These are phyloP conservation scores for Aulographum hederae DNA, from an alignment of 2,329 filamentous ascomycete species.

Conservation along the genomic window DNA sequence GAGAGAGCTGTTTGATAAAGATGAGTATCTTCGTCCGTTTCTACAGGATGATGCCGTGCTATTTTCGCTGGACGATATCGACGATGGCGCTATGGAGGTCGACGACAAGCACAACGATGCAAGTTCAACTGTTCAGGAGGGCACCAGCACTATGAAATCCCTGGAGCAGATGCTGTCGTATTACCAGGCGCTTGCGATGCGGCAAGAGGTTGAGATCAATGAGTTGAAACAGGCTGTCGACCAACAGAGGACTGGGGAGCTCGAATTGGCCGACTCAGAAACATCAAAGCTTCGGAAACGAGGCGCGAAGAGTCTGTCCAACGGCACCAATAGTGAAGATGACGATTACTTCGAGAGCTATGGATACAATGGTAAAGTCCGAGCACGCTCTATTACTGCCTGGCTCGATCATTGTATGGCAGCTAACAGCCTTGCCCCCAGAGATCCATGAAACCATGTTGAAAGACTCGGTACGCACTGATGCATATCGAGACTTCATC, in stretches of 20 bases:
- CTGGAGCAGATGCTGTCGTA: conserved; percentile 1
- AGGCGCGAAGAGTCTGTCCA: conserved; percentile 2
- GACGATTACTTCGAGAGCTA: no score
- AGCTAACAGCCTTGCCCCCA: no score
- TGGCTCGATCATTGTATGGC: neutral
- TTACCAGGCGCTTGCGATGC: no score
- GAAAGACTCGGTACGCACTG: conserved; percentile 73
- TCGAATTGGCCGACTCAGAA: no score
- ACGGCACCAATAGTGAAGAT: no score
- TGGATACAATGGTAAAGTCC: no score
- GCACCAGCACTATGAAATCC: neutral
- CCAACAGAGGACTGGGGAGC: no score
- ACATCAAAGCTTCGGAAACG: no score
- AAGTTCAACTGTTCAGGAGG: neutral
- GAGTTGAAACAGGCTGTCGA: conserved; percentile 12
- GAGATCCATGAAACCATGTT: conserved; percentile 94
- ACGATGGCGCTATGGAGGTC: conserved; percentile 1
- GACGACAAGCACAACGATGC: neutral
- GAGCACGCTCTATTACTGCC: no score
- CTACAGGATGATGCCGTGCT: conserved; percentile 80
- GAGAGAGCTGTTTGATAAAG: conserved; percentile 48
- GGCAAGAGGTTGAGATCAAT: conserved; percentile 8
- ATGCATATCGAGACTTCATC: conserved; percentile 88
- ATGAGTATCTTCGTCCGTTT: conserved; percentile 66
- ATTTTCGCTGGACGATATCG: conserved; percentile 67